Percentiles rank a stretch among this genome's conserved stretches.
These are phyloP conservation scores for Xylariaceae sp. DNA, from an alignment of 2,329 filamentous ascomycete species.

Conservation along the genomic window DNA sequence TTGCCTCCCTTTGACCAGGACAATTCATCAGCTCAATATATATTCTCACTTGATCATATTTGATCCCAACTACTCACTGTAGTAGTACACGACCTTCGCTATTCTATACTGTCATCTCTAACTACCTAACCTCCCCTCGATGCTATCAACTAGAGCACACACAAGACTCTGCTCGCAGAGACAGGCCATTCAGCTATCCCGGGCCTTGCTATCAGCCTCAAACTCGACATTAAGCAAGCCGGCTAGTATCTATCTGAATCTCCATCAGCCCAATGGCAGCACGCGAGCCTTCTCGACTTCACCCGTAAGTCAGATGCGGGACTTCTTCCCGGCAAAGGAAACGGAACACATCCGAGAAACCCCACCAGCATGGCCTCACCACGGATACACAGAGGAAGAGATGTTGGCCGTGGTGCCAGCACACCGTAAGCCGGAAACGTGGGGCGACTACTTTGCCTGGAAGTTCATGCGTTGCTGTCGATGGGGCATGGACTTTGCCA, in stretches of 20 bases:
- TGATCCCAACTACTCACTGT: not conserved
- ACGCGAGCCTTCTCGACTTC: conserved; percentile 48
- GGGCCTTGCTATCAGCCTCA: conserved; percentile 23
- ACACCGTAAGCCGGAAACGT: conserved; percentile 67
- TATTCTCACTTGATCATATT: not conserved
- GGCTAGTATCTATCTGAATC: conserved; percentile 23
- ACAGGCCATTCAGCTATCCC: conserved; percentile 29
- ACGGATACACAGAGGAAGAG: conserved; percentile 70
- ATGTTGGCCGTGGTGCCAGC: conserved; percentile 70
- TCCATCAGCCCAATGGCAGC: conserved; percentile 24
- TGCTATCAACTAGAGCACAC: conserved; percentile 32
- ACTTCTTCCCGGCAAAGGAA: conserved; percentile 59
- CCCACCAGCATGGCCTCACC: conserved; percentile 63
- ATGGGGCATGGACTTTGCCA: conserved; percentile 75
- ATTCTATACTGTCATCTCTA: not conserved
- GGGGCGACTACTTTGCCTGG: conserved; percentile 75
- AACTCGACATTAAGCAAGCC: conserved; percentile 22
- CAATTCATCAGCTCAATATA: not conserved
- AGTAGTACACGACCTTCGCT: not conserved
- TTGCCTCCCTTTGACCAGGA: not conserved
- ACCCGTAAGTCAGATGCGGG: conserved; percentile 40
- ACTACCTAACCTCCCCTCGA: conserved; percentile 16
- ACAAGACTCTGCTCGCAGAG: conserved; percentile 30
- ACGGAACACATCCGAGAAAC: conserved; percentile 58
- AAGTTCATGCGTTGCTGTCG: conserved; percentile 69